Evolutionary conservation across 352 stramenopile species (phyloP), one percentile per base, ranked within the genome.

Genomic region (Globisporangium irregulare): DNA sequence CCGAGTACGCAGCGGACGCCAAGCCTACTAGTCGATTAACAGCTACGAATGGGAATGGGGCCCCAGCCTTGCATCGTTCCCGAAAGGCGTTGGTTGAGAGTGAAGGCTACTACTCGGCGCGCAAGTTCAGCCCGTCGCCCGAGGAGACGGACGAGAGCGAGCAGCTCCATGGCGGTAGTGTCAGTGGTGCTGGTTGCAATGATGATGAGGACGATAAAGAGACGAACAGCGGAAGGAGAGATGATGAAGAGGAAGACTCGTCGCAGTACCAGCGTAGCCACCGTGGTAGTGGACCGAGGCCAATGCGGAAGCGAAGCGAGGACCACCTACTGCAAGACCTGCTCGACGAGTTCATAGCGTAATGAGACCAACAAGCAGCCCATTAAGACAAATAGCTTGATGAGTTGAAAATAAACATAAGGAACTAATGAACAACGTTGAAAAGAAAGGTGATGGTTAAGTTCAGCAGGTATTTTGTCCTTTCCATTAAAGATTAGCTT

Each of bases 341-440:
- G 9, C 74, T 93, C n/a, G 82, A 92, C 64, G 83, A 93, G 62
- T 84, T 90, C 61, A 70, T 91, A 43, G 79, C 73, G 7, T 69
- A 74, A 59, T 36, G 0, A 8, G 32, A 36, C 32, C 32, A 36
- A 36, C 32, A 36, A 14, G 38, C 38, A 46, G 12, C 14, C 12
- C 10, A 46, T 46, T 18, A 6, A 46, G 38, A 46, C 12, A 46
- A 46, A 46, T 46, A 46, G 38, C 12, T 46, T 4, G 18, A 43
- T 36, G 36, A 20, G n/a, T 9, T 48, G 18, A 18, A 48, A 48
- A 20, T 48, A 20, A 22, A 22, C 4, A 51, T 18, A 51, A 51
- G 1, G 43, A 51, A 22, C 15, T 12, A 51, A 22, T 1, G 6
- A 22, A 22, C 43, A 51, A 51, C 3, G 22, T 15, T 29, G 48